Percentiles rank a stretch among this genome's conserved stretches.
Evolutionary conservation across 371 early-diverging fungal species (phyloP).

Genomic region (Syncephalis plumigaleata): DNA sequence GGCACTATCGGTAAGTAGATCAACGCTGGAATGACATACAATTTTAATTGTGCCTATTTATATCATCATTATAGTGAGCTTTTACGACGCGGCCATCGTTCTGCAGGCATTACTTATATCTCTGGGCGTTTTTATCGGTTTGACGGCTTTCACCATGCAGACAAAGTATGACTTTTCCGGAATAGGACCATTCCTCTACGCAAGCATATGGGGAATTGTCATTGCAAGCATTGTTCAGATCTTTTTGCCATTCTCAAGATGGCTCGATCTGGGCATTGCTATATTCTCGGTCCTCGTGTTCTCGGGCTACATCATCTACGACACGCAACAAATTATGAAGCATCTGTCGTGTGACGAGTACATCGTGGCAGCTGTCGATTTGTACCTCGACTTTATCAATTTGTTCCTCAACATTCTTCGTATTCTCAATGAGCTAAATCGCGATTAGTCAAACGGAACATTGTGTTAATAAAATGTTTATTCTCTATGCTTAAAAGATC

Average conservation of each 20-base stretch:
- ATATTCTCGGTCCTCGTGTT: conserved; percentile 44
- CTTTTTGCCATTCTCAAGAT: conserved; percentile 49
- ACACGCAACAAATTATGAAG: conserved; percentile 49
- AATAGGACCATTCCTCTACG: conserved; percentile 38
- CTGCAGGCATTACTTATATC: conserved; percentile 59
- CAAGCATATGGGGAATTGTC: conserved; percentile 36
- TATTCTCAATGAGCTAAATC: conserved; percentile 14
- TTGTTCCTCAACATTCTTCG: conserved; percentile 56
- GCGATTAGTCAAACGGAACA: no score
- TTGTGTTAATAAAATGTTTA: no score
- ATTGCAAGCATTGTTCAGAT: conserved; percentile 40
- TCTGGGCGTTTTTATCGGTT: conserved; percentile 42
- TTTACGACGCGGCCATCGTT: conserved; percentile 32
- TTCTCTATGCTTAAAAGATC: no score
- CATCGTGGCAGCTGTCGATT: conserved; percentile 46
- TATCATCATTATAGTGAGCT: conserved; percentile 22
- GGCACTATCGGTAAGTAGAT: conserved; percentile 32
- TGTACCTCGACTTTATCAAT: conserved; percentile 69
- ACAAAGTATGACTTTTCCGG: conserved; percentile 52
- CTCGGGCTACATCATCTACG: conserved; percentile 53
- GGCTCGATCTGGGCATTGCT: conserved; percentile 40
- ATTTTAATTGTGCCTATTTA: conserved; percentile 25
- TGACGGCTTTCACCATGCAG: conserved; percentile 63
- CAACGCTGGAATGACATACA: conserved; percentile 1
- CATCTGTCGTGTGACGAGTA: conserved; percentile 59